Percentiles rank a stretch among this genome's conserved stretches.
These are phyloP conservation scores for Biscutella laevigata DNA, from an alignment of 441 rosid species.

Conservation along the genomic window DNA sequence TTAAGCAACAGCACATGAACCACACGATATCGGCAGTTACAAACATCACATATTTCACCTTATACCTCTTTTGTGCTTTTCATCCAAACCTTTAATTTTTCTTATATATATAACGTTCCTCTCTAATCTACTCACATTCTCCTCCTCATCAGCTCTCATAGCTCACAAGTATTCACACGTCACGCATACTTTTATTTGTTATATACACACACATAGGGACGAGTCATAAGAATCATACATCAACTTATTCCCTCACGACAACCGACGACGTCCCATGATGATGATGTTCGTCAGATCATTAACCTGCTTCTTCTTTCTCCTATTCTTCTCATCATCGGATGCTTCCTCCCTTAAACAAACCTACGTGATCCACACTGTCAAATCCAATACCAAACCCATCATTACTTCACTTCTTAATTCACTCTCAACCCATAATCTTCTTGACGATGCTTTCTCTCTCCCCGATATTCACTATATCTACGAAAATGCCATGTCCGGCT, in stretches of 20 bases:
- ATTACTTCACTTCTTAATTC: conserved; percentile 25
- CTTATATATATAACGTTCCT: neutral
- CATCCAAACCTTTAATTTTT: neutral
- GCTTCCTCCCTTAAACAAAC: conserved; percentile 38
- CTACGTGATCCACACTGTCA: conserved; percentile 62
- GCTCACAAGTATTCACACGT: conserved; percentile 27
- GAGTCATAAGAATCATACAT: neutral
- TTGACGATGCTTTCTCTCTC: conserved; percentile 17
- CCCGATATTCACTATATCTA: conserved; percentile 51
- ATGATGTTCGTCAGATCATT: conserved; percentile 25
- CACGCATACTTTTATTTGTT: conserved; percentile 15
- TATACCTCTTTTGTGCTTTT: too few relatives aligned
- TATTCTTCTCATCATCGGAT: conserved; percentile 17
- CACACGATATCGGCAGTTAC: conserved; percentile 26
- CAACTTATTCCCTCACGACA: conserved; percentile 8
- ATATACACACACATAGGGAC: conserved; percentile 5
- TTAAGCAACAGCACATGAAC: conserved; percentile 12
- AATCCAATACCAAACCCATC: conserved; percentile 28
- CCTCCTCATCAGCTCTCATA: conserved; percentile 22
- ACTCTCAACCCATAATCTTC: conserved; percentile 23
- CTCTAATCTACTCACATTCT: conserved; percentile 28
- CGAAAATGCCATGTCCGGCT: conserved; percentile 41
- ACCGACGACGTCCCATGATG: too few relatives aligned
- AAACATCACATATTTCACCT: conserved; percentile 15
- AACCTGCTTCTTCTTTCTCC: conserved; percentile 23